Conservation (phyloP, 2,329 filamentous ascomycete genomes). For the Aspergillus viridinutans region DNA sequence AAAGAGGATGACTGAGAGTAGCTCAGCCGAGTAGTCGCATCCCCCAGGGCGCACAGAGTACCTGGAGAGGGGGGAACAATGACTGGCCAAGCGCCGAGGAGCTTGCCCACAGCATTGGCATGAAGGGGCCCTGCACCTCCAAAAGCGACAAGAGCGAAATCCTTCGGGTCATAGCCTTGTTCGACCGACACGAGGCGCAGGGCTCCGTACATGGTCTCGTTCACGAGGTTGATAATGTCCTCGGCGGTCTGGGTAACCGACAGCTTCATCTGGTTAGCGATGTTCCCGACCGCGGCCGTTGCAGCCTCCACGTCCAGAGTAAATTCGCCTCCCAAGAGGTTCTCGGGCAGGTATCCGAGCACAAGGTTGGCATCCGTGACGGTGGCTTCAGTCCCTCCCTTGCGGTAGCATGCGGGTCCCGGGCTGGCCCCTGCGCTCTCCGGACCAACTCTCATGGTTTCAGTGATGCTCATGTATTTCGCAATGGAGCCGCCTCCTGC, state of each 20-base stretch:
- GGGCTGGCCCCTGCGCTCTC: constrained; percentile 48
- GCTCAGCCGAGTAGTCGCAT: constrained; percentile 48
- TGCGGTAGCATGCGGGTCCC: constrained; percentile 49
- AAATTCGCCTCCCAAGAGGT: constrained; percentile 46
- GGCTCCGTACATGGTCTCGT: constrained; percentile 51
- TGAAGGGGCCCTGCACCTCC: constrained; percentile 51
- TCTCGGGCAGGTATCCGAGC: constrained; percentile 46
- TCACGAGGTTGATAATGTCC: constrained; percentile 48
- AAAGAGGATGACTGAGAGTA: constrained; percentile 46
- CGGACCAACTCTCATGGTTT: constrained; percentile 48
- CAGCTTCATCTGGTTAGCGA: constrained; percentile 47
- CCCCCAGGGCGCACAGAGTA: constrained; percentile 48
- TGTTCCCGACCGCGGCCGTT: constrained; percentile 37
- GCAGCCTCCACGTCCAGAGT: constrained; percentile 43
- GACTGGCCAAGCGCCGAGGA: constrained; percentile 50
- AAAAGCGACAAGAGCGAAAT: constrained; percentile 50
- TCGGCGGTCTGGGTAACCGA: constrained; percentile 42
- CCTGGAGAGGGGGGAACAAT: constrained; percentile 51
- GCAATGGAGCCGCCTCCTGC: constrained; percentile 50
- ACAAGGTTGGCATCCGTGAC: constrained; percentile 49
- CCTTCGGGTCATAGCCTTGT: constrained; percentile 49
- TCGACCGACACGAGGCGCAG: constrained; percentile 50
- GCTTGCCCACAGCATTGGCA: constrained; percentile 47
- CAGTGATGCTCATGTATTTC: constrained; percentile 45
- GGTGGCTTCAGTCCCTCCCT: constrained; percentile 44